These are phyloP conservation scores for Emydomyces testavorans DNA, from an alignment of 2,329 filamentous ascomycete species.

Conservation along the genomic window DNA sequence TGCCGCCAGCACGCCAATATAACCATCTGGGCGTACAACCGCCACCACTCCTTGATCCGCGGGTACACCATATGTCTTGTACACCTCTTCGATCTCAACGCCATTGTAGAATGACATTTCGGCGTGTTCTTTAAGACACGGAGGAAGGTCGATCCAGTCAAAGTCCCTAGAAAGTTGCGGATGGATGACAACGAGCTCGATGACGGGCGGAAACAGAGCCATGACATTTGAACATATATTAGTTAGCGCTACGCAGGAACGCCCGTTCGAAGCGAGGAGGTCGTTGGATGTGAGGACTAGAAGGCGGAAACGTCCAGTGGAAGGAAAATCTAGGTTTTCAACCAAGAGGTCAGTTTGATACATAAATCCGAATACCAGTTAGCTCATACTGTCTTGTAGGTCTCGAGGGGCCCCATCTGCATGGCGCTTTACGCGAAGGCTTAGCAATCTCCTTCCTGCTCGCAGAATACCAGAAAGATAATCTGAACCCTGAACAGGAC, in stretches of 20 bases:
- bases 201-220: conserved; percentile 20
- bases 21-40: conserved; percentile 32
- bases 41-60: conserved; percentile 24
- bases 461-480: conserved; percentile 27
- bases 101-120: conserved; percentile 31
- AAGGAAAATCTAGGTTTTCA: conserved; percentile 24
- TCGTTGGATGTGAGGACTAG: conserved; percentile 28
- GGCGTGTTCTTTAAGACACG: conserved; percentile 24
- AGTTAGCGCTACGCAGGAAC: conserved; percentile 21
- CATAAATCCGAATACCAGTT: not conserved
- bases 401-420: conserved; percentile 29
- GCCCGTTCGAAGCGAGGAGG: conserved; percentile 24
- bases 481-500: conserved; percentile 25
- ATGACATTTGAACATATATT: conserved; percentile 20
- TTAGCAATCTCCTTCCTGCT: conserved; percentile 28
- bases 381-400: conserved; percentile 26
- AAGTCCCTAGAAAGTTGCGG: conserved; percentile 21
- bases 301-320: conserved; percentile 31
- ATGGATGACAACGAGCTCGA: conserved; percentile 30
- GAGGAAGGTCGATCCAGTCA: conserved; percentile 26
- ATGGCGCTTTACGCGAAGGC: conserved; percentile 27
- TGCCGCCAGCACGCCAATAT: conserved; percentile 23
- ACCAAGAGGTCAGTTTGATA: not conserved
- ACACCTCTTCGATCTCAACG: conserved; percentile 27
- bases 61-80: conserved; percentile 28